Percentiles rank a stretch among this genome's conserved stretches.
phyloP scores from a whole-genome alignment of 2,329 filamentous ascomycete species.

The Arthroderma uncinatum region DNA sequence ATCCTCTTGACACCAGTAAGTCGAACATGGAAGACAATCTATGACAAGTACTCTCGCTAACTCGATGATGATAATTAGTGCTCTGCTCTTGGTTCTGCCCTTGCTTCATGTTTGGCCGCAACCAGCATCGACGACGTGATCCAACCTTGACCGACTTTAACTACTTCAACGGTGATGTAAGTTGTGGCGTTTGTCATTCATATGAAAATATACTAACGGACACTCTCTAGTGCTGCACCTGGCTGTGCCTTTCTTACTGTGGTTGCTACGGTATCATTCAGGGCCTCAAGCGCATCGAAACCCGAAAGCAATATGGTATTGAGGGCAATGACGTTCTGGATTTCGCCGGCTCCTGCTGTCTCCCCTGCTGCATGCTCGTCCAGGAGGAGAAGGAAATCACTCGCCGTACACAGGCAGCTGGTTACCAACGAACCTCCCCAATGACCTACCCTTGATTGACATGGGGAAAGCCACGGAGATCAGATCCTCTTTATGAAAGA shows the following conservation, averaged over 20 bases:
- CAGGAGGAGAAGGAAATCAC: constrained; percentile 48
- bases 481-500: background rate
- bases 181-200: background rate
- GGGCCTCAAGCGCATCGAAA: constrained; percentile 44
- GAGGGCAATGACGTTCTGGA: constrained; percentile 40
- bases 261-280: constrained; percentile 33
- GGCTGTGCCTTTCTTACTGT: constrained; percentile 21
- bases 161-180: constrained; percentile 2
- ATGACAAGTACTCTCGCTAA: background rate
- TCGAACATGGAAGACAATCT: background rate
- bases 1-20: background rate
- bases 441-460: background rate
- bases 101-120: constrained; percentile 2
- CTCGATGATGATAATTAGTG: constrained; percentile 16
- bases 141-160: background rate
- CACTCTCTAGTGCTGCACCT: constrained; percentile 26
- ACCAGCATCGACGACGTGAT: background rate
- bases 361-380: constrained; percentile 46
- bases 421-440: constrained; percentile 17
- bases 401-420: constrained; percentile 15
- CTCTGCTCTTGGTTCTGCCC: constrained; percentile 21
- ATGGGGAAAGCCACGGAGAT: background rate
- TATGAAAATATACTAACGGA: background rate
- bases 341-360: constrained; percentile 46
- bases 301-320: constrained; percentile 45